Conservation (phyloP, 2,329 filamentous ascomycete genomes). For the Fusarium pseudocircinatum region DNA sequence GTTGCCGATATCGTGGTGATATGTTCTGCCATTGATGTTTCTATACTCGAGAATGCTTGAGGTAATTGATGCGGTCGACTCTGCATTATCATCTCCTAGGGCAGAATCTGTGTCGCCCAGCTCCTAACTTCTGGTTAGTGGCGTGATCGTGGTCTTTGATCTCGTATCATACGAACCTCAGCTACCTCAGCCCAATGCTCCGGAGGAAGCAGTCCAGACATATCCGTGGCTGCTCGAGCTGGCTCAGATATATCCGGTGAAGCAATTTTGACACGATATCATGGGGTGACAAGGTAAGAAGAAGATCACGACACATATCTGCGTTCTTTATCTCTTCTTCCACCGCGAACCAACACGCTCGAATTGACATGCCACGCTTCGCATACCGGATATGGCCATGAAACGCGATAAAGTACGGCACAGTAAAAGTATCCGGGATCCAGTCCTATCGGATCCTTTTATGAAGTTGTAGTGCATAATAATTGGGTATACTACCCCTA, state of each 20-base stretch:
- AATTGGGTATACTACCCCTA: too few relatives aligned
- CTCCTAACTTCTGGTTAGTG: not conserved
- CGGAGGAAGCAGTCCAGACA: slow-evolving; percentile 16
- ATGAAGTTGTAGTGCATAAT: not conserved
- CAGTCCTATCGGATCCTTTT: not conserved
- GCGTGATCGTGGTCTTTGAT: not conserved
- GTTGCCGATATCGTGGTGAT: slow-evolving; percentile 23
- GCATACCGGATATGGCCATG: not conserved
- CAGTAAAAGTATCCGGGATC: not conserved
- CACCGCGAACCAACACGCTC: not conserved
- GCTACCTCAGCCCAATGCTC: slow-evolving; percentile 28
- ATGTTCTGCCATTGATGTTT: slow-evolving; percentile 22
- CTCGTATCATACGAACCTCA: not conserved
- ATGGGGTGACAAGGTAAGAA: not conserved
- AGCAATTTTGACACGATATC: not conserved
- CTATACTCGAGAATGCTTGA: slow-evolving; percentile 32
- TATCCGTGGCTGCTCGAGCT: not conserved
- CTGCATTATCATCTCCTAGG: not conserved
- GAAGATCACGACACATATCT: rapidly evolving
- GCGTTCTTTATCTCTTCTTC: not conserved
- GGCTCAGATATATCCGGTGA: not conserved
- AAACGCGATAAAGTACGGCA: not conserved
- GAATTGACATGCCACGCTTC: not conserved
- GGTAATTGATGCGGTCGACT: slow-evolving; percentile 18
- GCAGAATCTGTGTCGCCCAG: slow-evolving; percentile 19